Evolutionary conservation across 371 early-diverging fungal genomes (phyloP).

Genomic region (Actinomortierella ambigua): DNA sequence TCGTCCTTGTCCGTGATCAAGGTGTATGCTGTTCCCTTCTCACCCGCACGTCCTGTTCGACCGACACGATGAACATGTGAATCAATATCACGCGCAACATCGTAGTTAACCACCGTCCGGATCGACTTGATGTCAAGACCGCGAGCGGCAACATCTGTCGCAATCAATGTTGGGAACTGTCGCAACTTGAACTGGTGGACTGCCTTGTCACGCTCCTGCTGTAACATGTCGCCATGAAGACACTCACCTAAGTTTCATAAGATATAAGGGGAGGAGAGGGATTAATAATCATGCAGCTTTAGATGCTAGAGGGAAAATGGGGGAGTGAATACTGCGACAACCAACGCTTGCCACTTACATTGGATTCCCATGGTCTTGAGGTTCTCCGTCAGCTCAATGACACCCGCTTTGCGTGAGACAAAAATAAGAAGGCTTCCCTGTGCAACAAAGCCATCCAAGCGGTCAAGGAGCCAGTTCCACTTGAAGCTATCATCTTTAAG

Average conservation of each 20-base stretch:
- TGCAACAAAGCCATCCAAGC: constrained; percentile 56
- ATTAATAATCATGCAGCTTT: too few species aligned
- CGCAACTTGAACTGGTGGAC: constrained; percentile 79
- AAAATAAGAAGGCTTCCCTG: constrained; percentile 74
- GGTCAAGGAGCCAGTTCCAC: constrained; percentile 67
- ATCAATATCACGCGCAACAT: constrained; percentile 78
- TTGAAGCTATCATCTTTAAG: constrained; percentile 66
- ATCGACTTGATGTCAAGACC: constrained; percentile 87
- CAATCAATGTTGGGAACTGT: constrained; percentile 85
- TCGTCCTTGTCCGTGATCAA: constrained; percentile 77
- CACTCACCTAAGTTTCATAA: constrained; percentile 66
- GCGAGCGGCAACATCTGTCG: constrained; percentile 99
- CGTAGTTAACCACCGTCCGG: constrained; percentile 76
- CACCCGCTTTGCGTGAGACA: constrained; percentile 67
- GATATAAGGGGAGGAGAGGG: too few species aligned
- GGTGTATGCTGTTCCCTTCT: constrained; percentile 75
- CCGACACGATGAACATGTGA: constrained; percentile 80
- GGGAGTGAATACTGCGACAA: too few species aligned
- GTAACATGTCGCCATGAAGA: constrained; percentile 98
- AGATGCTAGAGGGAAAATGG: too few species aligned
- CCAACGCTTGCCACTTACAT: constrained; percentile 53
- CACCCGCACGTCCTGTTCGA: constrained; percentile 77
- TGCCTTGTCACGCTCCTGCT: constrained; percentile 93
- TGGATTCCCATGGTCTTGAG: constrained; percentile 53
- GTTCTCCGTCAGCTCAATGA: constrained; percentile 62